These are phyloP conservation scores for Microbotryum violaceum DNA, from an alignment of 1,284 basidiomycete genomes.

Conservation along the genomic window DNA sequence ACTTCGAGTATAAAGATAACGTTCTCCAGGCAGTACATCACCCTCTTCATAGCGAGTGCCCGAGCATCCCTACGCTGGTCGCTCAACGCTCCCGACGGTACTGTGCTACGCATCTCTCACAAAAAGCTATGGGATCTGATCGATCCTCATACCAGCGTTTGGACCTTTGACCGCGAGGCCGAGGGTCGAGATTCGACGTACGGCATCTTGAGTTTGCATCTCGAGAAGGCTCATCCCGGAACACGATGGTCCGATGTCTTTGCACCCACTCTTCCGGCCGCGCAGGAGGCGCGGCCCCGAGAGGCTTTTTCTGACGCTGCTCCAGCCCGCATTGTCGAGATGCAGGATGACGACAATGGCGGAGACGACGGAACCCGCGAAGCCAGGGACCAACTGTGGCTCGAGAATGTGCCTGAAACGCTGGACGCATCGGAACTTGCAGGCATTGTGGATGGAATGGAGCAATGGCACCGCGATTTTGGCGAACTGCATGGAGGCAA, in stretches of 20 bases:
- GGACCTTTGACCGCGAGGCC: slow-evolving; percentile 76
- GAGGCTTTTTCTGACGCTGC: neutral
- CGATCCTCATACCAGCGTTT: slow-evolving; percentile 62
- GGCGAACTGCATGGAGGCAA: slow-evolving; percentile 39
- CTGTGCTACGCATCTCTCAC: slow-evolving; percentile 54
- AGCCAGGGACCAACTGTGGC: slow-evolving; percentile 21
- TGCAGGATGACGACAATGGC: neutral
- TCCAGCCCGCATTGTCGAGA: slow-evolving; percentile 11
- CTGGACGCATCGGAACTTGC: slow-evolving; percentile 74
- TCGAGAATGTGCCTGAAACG: slow-evolving; percentile 72
- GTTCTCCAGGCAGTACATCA: slow-evolving; percentile 58
- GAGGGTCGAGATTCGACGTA: slow-evolving; percentile 46
- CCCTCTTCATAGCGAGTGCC: slow-evolving; percentile 47
- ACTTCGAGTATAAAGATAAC: slow-evolving; percentile 58
- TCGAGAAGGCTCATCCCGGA: slow-evolving; percentile 71
- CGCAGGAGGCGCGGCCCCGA: slow-evolving; percentile 38
- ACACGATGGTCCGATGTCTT: slow-evolving; percentile 83
- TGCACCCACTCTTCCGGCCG: slow-evolving; percentile 44
- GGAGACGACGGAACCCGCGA: neutral
- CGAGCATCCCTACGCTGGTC: slow-evolving; percentile 33
- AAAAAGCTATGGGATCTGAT: slow-evolving; percentile 69
- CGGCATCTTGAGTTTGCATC: slow-evolving; percentile 67
- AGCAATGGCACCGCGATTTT: slow-evolving; percentile 61
- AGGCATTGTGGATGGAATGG: slow-evolving; percentile 66
- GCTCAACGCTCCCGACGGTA: neutral